Evolutionary conservation across 2,329 filamentous ascomycete species (phyloP).

Genomic region (Exophiala aquamarina): DNA sequence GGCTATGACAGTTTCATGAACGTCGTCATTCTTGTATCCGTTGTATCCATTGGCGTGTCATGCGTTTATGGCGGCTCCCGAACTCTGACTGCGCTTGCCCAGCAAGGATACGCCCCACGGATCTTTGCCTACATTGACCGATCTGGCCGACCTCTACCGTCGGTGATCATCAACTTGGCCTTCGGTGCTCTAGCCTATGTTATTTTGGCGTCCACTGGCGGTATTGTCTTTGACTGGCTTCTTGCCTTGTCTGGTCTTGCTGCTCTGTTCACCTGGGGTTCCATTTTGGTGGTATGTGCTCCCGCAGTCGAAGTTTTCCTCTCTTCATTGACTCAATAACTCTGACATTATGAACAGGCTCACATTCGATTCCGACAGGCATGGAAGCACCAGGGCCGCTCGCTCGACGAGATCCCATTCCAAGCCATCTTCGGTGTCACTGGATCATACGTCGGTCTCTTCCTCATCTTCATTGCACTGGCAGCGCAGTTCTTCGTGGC

Average conservation of each 20-base stretch:
- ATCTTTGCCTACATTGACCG: slow-evolving; percentile 47
- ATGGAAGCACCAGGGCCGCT: slow-evolving; percentile 57
- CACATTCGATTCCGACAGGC: slow-evolving; percentile 54
- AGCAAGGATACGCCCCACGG: slow-evolving; percentile 44
- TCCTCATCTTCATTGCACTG: slow-evolving; percentile 73
- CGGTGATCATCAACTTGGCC: slow-evolving; percentile 37
- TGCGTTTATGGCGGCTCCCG: slow-evolving; percentile 58
- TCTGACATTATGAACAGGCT: slow-evolving; percentile 31
- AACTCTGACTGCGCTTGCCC: slow-evolving; percentile 56
- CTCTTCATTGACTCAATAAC: background rate
- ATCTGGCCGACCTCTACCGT: slow-evolving; percentile 43
- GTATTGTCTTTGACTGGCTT: slow-evolving; percentile 62
- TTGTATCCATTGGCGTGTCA: slow-evolving; percentile 60
- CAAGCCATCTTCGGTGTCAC: slow-evolving; percentile 72
- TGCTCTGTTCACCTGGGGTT: slow-evolving; percentile 66
- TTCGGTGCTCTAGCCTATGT: slow-evolving; percentile 45
- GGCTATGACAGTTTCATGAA: slow-evolving; percentile 68
- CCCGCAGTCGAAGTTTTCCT: no score
- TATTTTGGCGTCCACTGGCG: slow-evolving; percentile 41
- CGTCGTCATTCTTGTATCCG: slow-evolving; percentile 62
- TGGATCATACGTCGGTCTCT: slow-evolving; percentile 78
- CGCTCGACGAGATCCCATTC: slow-evolving; percentile 78
- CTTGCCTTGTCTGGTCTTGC: slow-evolving; percentile 63
- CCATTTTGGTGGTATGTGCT: slow-evolving; percentile 54
- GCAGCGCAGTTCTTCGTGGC: slow-evolving; percentile 87